A percentile compares a stretch with the other conserved stretches of the same genome.
phyloP scores from a whole-genome alignment of 192 early-diverging fungal genomes.

The Pecoramyces ruminantium region DNA sequence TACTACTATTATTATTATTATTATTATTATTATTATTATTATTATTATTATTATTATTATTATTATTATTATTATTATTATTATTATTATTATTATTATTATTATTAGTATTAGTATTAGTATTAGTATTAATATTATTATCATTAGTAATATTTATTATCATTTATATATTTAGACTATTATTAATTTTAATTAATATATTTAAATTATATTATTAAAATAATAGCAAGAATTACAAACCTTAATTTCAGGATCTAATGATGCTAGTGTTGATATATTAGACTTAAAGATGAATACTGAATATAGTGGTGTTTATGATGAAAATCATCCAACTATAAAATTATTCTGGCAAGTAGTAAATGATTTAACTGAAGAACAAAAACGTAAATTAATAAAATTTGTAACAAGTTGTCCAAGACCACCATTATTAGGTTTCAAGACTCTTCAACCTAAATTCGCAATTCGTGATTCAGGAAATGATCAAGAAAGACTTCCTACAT shows the following conservation, averaged over 20 bases:
- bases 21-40: no score
- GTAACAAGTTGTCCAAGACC: conserved; percentile 80
- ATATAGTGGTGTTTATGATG: conserved; percentile 56
- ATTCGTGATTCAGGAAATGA: conserved; percentile 50
- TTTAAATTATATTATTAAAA: background rate
- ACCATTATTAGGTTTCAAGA: conserved; percentile 76
- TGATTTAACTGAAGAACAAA: conserved; percentile 36
- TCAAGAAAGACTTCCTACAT: conserved; percentile 52
- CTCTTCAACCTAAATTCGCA: conserved; percentile 51
- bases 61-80: no score
- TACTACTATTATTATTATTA: no score
- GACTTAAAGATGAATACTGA: conserved; percentile 59
- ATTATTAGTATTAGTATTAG: no score
- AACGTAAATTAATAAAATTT: conserved; percentile 61
- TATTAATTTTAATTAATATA: no score
- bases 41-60: no score
- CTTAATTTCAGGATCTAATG: conserved; percentile 58
- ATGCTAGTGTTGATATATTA: conserved; percentile 52
- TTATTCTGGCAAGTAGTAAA: conserved; percentile 57
- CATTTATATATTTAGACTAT: no score
- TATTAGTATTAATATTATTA: no score
- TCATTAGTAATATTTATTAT: no score
- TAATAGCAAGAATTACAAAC: conserved; percentile 73
- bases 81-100: no score
- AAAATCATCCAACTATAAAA: conserved; percentile 53